Evolutionary conservation across 1,284 basidiomycete species (phyloP), one percentile per base, ranked within the genome.

Genomic region (Anthracocystis walkeri): DNA sequence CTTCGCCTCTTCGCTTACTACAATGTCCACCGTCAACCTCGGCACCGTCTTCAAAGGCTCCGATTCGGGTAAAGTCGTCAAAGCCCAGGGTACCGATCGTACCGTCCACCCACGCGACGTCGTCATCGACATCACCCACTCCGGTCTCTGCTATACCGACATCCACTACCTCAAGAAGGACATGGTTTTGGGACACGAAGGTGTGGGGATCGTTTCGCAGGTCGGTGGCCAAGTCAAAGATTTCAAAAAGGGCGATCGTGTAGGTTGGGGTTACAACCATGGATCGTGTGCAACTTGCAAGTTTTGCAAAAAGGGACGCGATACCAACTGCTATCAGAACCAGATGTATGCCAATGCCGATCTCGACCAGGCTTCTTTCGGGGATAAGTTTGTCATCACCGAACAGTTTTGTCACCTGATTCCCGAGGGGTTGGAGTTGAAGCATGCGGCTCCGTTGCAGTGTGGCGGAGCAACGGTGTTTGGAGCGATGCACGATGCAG

Each of bases 251-350:
- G 81, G 81, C 35, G 81, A 80, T 58, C 78, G 78, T 41, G 81
- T 81, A 12, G 82, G 82, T 21, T 84, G 79, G 77, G 81, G 82
- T 38, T 84, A 84, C 75, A 75, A 77, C 67, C 81, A 81, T 70
- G 56, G 67, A 33, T 61, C 72, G n/a, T 82, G 81, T 54, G 68
- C 72, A 40, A 68, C 57, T 42, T 84, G 82, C 64, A 65, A 80
- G 63, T 65, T 81, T 23, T 84, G 82, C 75, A 66, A 76, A 20
- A 65, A 64, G 42, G 82, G 82, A 14, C 49, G 62, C 21, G 82
- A 84, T 53, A 81, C 66, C 50, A 70, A 77, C 54, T 84, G 82
- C 77, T 66, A 67, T 44, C 49, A 69, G 18, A 78, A 75, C 67
- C 29, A 61, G 40, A 77, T 79, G 74, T 84, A 82, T 66, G 82